phyloP scores from a whole-genome alignment of 257 asterid species.

The Solanum dulcamara region DNA sequence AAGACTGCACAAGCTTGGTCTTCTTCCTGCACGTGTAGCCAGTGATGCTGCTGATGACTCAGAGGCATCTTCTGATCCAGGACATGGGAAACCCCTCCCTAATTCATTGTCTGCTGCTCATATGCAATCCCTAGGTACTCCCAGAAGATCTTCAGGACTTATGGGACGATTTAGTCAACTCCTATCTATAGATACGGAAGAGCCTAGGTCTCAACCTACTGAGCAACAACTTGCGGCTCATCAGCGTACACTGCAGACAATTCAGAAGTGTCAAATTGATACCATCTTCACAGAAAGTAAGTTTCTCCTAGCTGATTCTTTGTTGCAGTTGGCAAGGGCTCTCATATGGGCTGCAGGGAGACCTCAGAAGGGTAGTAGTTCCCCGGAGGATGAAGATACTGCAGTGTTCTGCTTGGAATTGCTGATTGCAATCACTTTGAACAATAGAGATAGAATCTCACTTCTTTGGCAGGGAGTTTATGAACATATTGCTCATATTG shows the following conservation, averaged over 20 bases:
- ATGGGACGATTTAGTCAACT: slow-evolving; percentile 98
- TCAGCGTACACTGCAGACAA: slow-evolving; percentile 91
- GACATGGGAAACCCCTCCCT: slow-evolving; percentile 72
- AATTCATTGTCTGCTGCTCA: slow-evolving; percentile 71
- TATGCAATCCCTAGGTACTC: slow-evolving; percentile 70
- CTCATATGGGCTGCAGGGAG: slow-evolving; percentile 95
- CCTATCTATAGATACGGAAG: slow-evolving; percentile 83
- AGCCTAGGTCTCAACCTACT: slow-evolving; percentile 89
- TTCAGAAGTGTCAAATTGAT: slow-evolving; percentile 88
- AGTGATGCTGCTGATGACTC: slow-evolving; percentile 94
- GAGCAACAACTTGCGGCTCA: slow-evolving; percentile 97
- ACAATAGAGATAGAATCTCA: slow-evolving; percentile 81
- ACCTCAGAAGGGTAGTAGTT: slow-evolving; percentile 74
- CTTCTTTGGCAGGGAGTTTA: slow-evolving; percentile 91
- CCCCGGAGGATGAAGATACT: slow-evolving; percentile 92
- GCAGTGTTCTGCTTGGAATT: slow-evolving; percentile 95
- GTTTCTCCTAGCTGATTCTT: slow-evolving; percentile 73
- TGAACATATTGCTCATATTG: slow-evolving; percentile 81
- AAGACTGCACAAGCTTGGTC: slow-evolving; percentile 90
- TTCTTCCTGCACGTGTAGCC: slow-evolving; percentile 95
- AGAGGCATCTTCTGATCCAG: slow-evolving; percentile 69
- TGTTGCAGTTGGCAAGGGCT: slow-evolving; percentile 87
- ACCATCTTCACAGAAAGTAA: slow-evolving; percentile 92
- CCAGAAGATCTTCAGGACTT: slow-evolving; percentile 89
- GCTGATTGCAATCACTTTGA: slow-evolving; percentile 78